Percentiles rank a stretch among this genome's conserved stretches.
Evolutionary conservation across 73 alveolate species (phyloP).

Genomic region (Tetrahymena elliotti): DNA sequence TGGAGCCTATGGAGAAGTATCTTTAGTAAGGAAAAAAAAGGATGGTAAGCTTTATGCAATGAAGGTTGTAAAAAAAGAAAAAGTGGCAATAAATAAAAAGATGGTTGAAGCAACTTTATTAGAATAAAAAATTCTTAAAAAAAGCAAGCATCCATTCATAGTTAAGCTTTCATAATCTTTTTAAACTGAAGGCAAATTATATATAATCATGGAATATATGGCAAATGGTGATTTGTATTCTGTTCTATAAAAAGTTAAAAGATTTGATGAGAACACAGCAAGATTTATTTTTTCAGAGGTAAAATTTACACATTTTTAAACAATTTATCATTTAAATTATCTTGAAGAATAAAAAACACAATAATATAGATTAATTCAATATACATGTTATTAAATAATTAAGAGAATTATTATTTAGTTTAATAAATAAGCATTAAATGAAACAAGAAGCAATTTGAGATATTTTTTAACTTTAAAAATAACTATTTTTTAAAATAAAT

Average conservation of each 20-base stretch:
- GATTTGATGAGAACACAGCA: not conserved
- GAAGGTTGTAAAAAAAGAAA: not conserved
- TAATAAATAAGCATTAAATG: not conserved
- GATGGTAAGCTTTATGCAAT: not conserved
- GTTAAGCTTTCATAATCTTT: not conserved
- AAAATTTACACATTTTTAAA: not conserved
- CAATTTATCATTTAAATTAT: too few relatives aligned
- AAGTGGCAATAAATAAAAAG: not conserved
- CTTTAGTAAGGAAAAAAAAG: not conserved
- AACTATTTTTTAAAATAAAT: not conserved
- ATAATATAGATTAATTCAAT: too few relatives aligned
- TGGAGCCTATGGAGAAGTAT: not conserved
- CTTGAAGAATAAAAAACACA: too few relatives aligned
- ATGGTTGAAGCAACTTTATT: not conserved
- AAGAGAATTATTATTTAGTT: not conserved
- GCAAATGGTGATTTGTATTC: not conserved
- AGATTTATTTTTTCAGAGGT: not conserved
- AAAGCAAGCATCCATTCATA: not conserved
- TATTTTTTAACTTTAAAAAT: not conserved
- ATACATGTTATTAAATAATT: not conserved
- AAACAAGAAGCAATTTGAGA: not conserved
- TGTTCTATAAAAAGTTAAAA: not conserved
- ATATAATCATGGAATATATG: not conserved
- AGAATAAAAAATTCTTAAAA: not conserved
- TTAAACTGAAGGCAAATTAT: not conserved